A percentile compares a stretch with the other conserved stretches of the same genome.
phyloP scores from a whole-genome alignment of 2,329 filamentous ascomycete genomes.

The Phyllosticta citribraziliensis region DNA sequence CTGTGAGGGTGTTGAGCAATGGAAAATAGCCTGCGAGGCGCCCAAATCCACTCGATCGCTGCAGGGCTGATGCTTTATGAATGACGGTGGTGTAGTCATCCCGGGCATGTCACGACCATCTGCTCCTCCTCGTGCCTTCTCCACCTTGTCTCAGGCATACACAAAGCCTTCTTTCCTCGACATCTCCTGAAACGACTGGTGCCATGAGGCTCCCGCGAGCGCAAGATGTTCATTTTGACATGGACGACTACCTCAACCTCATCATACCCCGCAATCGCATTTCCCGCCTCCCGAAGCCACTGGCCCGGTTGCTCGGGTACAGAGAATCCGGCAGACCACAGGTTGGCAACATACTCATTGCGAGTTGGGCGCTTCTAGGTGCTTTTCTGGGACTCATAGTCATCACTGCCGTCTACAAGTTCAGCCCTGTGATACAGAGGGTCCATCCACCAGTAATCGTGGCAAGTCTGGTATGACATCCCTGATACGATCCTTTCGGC shows the following conservation, averaged over 20 bases:
- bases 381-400: slow-evolving; percentile 35
- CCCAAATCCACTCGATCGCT: background rate
- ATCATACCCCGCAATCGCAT: slow-evolving; percentile 58
- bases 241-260: slow-evolving; percentile 68
- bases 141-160: background rate
- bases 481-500: background rate
- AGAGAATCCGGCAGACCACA: slow-evolving; percentile 28
- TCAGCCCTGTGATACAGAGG: slow-evolving; percentile 26
- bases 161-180: background rate
- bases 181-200: background rate
- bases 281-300: slow-evolving; percentile 50
- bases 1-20: background rate
- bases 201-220: slow-evolving; percentile 4
- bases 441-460: slow-evolving; percentile 35
- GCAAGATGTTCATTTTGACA: slow-evolving; percentile 49
- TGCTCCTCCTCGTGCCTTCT: background rate
- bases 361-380: slow-evolving; percentile 34
- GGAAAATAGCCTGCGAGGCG: background rate
- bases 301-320: slow-evolving; percentile 56
- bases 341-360: slow-evolving; percentile 32
- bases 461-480: slow-evolving; percentile 28
- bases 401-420: slow-evolving; percentile 33
- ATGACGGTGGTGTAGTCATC: background rate
- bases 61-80: background rate
- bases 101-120: background rate